A percentile compares a stretch with the other conserved stretches of the same genome.
Conservation (phyloP, 805 yeast genomes). For the Groenewaldozyma tartarivorans region DNA sequence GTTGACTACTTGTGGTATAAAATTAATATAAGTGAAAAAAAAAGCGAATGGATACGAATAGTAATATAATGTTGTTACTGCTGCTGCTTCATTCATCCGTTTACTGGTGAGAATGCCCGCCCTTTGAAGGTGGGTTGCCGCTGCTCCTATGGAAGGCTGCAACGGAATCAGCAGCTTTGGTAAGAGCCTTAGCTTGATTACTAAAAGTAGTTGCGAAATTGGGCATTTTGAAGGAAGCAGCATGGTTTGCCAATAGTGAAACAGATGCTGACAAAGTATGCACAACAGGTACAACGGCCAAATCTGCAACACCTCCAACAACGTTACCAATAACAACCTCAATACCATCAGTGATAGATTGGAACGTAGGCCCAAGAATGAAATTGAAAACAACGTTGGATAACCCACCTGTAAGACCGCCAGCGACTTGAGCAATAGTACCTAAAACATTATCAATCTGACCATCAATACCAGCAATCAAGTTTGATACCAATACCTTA, state of each 20-base stretch:
- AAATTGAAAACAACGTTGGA: conserved; percentile 11
- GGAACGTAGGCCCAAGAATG: conserved; percentile 25
- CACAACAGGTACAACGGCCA: conserved; percentile 21
- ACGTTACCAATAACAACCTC: conserved; percentile 22
- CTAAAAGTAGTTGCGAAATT: conserved; percentile 15
- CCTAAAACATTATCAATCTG: conserved; percentile 26
- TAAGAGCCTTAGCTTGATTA: conserved; percentile 6
- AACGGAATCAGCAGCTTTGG: conserved; percentile 1
- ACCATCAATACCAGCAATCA: conserved; percentile 26
- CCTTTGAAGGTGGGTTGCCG: conserved; percentile 8
- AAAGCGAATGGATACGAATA: too few species aligned
- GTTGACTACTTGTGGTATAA: too few species aligned
- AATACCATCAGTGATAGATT: conserved; percentile 26
- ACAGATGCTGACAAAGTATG: conserved; percentile 15
- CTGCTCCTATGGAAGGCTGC: conserved; percentile 2
- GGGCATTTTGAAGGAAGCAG: conserved; percentile 14
- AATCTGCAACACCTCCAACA: conserved; percentile 13
- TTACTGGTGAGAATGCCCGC: conserved; percentile 14
- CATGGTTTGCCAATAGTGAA: conserved; percentile 14
- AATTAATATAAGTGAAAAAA: too few species aligned
- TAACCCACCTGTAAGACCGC: conserved; percentile 20
- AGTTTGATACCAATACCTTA: conserved; percentile 11
- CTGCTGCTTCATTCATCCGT: not conserved
- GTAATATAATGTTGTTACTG: too few species aligned
- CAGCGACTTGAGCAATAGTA: conserved; percentile 14